phyloP scores from a whole-genome alignment of 2,329 filamentous ascomycete species.

The Lachnellula subtilissima region DNA sequence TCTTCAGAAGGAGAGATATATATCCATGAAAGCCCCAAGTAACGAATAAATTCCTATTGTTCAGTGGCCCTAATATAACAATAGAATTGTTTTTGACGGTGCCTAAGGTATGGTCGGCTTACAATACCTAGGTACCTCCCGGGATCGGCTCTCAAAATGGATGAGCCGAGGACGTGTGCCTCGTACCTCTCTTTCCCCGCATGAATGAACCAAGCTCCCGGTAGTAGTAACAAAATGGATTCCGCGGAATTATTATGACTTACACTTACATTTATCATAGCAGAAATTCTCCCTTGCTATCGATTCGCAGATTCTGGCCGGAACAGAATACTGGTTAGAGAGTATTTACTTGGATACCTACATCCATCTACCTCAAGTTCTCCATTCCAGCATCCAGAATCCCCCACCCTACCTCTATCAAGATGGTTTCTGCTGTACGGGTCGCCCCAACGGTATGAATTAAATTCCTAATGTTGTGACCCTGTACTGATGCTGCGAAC shows the following conservation, averaged over 20 bases:
- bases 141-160: too few species aligned
- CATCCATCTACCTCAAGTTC: neutral
- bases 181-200: too few species aligned
- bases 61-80: neutral
- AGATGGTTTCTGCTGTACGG: slow-evolving; percentile 25
- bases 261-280: neutral
- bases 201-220: neutral
- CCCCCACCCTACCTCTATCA: slow-evolving; percentile 3
- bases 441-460: slow-evolving; percentile 27
- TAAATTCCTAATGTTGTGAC: neutral
- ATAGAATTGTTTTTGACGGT: neutral
- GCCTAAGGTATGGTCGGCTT: neutral
- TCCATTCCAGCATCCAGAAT: neutral
- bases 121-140: neutral
- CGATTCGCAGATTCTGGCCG: neutral
- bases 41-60: neutral
- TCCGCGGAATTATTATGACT: neutral
- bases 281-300: neutral
- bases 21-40: neutral
- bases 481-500: neutral
- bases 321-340: neutral
- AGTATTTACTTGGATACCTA: neutral
- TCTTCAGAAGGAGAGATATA: too few species aligned
- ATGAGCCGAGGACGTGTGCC: too few species aligned
- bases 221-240: neutral